These are phyloP conservation scores for Ustilago sp. DNA, from an alignment of 1,284 basidiomycete genomes.

Conservation along the genomic window DNA sequence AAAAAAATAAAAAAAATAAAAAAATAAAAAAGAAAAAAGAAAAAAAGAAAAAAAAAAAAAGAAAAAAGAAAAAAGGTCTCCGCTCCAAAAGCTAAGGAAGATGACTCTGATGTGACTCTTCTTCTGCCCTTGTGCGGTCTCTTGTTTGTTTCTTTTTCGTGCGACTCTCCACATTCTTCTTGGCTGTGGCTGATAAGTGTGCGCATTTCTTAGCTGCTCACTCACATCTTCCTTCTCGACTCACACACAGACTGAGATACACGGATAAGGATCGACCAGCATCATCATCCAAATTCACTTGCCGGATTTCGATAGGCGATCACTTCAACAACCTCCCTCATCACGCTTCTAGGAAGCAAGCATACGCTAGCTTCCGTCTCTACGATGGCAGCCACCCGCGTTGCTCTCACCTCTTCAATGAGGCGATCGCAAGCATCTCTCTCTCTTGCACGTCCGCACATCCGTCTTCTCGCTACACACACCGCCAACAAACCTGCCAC, in stretches of 20 bases:
- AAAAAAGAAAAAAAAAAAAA: not conserved
- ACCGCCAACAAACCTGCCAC: slow-evolving; percentile 11
- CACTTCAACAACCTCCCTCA: not conserved
- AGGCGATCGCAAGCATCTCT: slow-evolving; percentile 24
- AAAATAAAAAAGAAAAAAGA: not conserved
- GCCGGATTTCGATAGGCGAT: no score
- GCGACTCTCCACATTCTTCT: slow-evolving; percentile 13
- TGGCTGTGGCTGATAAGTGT: slow-evolving; percentile 2
- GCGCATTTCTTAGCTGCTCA: slow-evolving; percentile 6
- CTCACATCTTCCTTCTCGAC: not conserved
- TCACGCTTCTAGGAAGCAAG: not conserved
- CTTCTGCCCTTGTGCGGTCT: not conserved
- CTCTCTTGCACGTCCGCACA: slow-evolving; percentile 16
- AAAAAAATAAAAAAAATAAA: not conserved
- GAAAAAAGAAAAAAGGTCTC: not conserved
- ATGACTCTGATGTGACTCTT: slow-evolving; percentile 19
- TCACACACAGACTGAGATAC: not conserved
- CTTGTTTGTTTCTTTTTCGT: slow-evolving; percentile 6
- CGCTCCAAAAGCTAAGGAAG: not conserved
- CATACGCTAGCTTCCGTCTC: not conserved
- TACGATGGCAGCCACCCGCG: slow-evolving; percentile 32
- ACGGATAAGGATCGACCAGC: not conserved
- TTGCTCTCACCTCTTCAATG: slow-evolving; percentile 21
- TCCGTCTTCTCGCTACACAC: slow-evolving; percentile 44
- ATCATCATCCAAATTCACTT: not conserved